Percentiles rank a stretch among this genome's conserved stretches.
These are phyloP conservation scores for Mycena indigotica DNA, from an alignment of 768 basidiomycete species.

Conservation along the genomic window DNA sequence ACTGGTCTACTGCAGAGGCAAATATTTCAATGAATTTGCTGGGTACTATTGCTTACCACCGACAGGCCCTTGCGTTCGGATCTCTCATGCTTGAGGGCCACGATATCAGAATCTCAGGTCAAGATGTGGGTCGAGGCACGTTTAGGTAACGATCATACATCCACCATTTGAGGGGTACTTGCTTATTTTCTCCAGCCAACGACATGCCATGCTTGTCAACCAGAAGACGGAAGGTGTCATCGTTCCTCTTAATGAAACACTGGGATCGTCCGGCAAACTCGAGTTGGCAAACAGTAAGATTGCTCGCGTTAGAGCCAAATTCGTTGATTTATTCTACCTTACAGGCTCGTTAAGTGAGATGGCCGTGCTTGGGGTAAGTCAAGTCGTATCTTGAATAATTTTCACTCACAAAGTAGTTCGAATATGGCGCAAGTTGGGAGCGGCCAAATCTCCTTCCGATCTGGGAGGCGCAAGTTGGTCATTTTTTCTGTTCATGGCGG, in stretches of 20 bases:
- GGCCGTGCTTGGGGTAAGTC: constrained; percentile 80
- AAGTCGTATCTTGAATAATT: constrained; percentile 2
- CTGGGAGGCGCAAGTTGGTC: constrained; percentile 85
- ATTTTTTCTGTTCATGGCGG: no score
- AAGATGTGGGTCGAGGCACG: constrained; percentile 90
- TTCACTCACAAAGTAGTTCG: constrained; percentile 56
- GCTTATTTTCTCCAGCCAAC: constrained; percentile 4
- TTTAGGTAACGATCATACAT: constrained; percentile 66
- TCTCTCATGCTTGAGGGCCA: constrained; percentile 80
- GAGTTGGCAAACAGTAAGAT: constrained; percentile 84
- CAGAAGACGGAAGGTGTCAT: constrained; percentile 79
- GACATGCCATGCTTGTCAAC: constrained; percentile 89
- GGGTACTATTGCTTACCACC: background rate
- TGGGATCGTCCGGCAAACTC: constrained; percentile 64
- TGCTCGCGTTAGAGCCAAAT: constrained; percentile 6
- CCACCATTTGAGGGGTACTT: background rate
- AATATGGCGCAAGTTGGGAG: constrained; percentile 91
- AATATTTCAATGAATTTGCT: constrained; percentile 7
- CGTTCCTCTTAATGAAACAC: constrained; percentile 77
- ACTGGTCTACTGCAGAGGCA: constrained; percentile 91
- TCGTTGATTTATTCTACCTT: constrained; percentile 3
- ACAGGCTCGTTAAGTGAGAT: constrained; percentile 86
- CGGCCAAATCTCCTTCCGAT: constrained; percentile 78
- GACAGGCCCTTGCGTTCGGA: constrained; percentile 83
- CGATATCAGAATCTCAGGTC: constrained; percentile 88